Evolutionary conservation across 805 yeast genomes (phyloP), one percentile per base, ranked within the genome.

Genomic region (Kazachstania africana): DNA sequence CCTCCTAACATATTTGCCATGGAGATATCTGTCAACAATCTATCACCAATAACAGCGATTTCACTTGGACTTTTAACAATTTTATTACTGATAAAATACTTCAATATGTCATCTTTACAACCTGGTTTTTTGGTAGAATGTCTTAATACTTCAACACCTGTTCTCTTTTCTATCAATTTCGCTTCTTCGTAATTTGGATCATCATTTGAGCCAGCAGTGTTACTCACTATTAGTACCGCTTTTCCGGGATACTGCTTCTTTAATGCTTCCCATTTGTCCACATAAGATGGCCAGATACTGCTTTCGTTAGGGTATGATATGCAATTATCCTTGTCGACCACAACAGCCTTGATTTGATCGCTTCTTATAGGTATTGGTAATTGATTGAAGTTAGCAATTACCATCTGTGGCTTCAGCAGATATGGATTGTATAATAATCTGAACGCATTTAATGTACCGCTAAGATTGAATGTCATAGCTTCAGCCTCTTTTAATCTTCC

Each of bases 1-100:
- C 91, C 64, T 0, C 94, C 94, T 94, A 88, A 84, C 65, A 76
- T 64, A 46, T 91, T 88, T 13, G 96, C 95, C 94, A 91, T 81
- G 32, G 87, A 58, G 33, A 91, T 70, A 53, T 91, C 98, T 0
- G 98, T 91, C 57, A 85, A 75, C 16, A 91, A 63, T 24, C 98
- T 60, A 45, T 91, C 98, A 0, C 98, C 98, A 8, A 91, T 71
- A 5, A 91, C 76, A 0, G 83, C 88, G 12, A 91, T 75, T 40
- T 85, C 79, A 12, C 64, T 50, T 0, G 87, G 72, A 4, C 38
- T 42, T 28, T 52, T 36, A 3, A 65, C 56, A 39, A 72, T 45
- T 28, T 63, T 70, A n/a, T 69, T 62, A 4, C 57, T 35, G 6
- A 55, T 47, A 43, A 84, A 77, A 43, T 77, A 72, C 0, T 65